A percentile compares a stretch with the other conserved stretches of the same genome.
phyloP scores from a whole-genome alignment of 768 basidiomycete species.

The Trametopsis cervina region DNA sequence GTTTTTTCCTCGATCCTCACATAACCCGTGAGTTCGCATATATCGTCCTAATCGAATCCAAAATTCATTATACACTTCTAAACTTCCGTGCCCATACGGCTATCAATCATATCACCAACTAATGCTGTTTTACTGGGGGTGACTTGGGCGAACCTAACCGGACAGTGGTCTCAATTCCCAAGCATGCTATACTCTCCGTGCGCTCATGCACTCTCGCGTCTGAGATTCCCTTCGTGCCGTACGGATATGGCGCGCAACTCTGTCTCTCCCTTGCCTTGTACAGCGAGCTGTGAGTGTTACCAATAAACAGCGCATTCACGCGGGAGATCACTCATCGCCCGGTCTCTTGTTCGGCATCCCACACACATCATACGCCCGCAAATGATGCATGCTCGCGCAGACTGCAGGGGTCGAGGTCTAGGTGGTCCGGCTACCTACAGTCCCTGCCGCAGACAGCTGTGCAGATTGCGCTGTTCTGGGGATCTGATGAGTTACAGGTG shows the following conservation, averaged over 20 bases:
- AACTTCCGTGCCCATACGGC: too few species aligned
- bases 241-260: constrained; percentile 54
- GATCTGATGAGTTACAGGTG: constrained; percentile 14
- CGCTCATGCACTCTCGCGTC: constrained; percentile 37
- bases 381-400: constrained; percentile 27
- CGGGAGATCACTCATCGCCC: neutral
- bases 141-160: too few species aligned
- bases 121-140: too few species aligned
- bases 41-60: too few species aligned
- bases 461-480: constrained; percentile 62
- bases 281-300: constrained; percentile 49
- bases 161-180: constrained; percentile 64
- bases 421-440: constrained; percentile 62
- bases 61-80: neutral
- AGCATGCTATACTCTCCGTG: constrained; percentile 53
- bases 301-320: neutral
- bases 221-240: constrained; percentile 37
- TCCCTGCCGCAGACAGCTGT: constrained; percentile 47
- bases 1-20: constrained; percentile 1
- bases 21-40: constrained; percentile 10
- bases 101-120: too few species aligned
- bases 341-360: neutral
- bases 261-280: constrained; percentile 59
- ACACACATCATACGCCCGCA: constrained; percentile 4
- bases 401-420: constrained; percentile 39